Conservation (phyloP, 75 land plant genomes). For the Adiantum capillusveneris region DNA sequence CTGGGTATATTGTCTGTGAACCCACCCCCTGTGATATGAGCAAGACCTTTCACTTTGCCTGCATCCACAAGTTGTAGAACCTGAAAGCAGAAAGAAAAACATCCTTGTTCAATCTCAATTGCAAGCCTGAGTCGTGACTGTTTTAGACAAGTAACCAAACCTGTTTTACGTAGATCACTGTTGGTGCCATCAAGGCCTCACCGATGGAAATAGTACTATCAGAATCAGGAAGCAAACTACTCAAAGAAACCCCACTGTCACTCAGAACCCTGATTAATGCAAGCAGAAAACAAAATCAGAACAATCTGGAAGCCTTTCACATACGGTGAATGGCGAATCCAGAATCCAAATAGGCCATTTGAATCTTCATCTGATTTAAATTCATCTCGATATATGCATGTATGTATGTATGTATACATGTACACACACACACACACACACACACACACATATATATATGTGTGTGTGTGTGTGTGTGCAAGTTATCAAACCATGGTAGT, state of each 20-base stretch:
- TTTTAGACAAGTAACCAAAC: slow-evolving; percentile 17
- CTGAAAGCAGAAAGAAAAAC: slow-evolving; percentile 24
- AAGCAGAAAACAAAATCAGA: too few species aligned
- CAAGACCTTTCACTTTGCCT: slow-evolving; percentile 93
- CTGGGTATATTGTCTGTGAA: slow-evolving; percentile 98
- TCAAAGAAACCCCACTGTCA: slow-evolving; percentile 57
- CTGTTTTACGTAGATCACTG: slow-evolving; percentile 91
- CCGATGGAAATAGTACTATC: slow-evolving; percentile 40
- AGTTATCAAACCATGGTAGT: too few species aligned
- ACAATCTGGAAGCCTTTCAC: too few species aligned
- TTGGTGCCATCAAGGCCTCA: slow-evolving; percentile 84
- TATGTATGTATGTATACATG: too few species aligned
- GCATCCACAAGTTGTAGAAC: slow-evolving; percentile 67
- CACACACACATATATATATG: too few species aligned
- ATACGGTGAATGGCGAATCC: too few species aligned
- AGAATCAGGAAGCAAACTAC: slow-evolving; percentile 48
- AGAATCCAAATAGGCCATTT: too few species aligned
- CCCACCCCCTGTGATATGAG: slow-evolving; percentile 98
- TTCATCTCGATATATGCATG: too few species aligned
- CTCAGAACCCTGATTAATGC: slow-evolving; percentile 48
- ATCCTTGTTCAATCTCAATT: neutral
- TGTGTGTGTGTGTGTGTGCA: too few species aligned
- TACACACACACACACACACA: too few species aligned
- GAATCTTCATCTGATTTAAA: too few species aligned
- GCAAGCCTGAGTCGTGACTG: too few species aligned